Conservation (phyloP, 305 asterid species). For the Plantago coronopus region DNA sequence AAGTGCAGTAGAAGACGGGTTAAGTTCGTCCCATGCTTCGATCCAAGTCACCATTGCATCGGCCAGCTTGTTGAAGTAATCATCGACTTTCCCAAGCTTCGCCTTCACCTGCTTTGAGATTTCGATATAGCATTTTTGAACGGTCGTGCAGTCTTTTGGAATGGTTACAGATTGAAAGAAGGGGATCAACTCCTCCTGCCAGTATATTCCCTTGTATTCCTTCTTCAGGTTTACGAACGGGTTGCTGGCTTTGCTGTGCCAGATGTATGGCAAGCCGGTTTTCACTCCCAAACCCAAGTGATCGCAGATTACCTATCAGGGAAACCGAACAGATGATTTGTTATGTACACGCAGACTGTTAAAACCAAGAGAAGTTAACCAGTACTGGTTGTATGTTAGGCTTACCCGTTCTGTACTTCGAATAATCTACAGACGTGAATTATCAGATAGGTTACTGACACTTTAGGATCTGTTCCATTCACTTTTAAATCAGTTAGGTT, state of each 20-base stretch:
- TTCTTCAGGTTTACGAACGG: conserved; percentile 74
- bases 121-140: conserved; percentile 67
- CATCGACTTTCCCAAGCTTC: conserved; percentile 66
- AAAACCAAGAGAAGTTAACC: too few species aligned
- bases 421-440: too few species aligned
- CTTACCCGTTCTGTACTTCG: too few species aligned
- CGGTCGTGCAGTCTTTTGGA: conserved; percentile 67
- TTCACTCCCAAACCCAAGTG: conserved; percentile 68
- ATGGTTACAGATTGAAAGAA: conserved; percentile 59
- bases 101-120: conserved; percentile 74
- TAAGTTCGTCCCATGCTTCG: conserved; percentile 75
- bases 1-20: conserved; percentile 29
- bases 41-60: conserved; percentile 80
- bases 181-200: conserved; percentile 81
- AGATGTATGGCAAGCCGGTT: conserved; percentile 76
- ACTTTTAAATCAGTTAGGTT: too few species aligned
- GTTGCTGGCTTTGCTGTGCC: conserved; percentile 89
- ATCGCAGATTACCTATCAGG: conserved; percentile 57
- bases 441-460: too few species aligned
- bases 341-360: too few species aligned
- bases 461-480: too few species aligned
- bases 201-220: conserved; percentile 80
- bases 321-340: neutral
- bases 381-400: too few species aligned
- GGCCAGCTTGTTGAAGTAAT: conserved; percentile 62